These are phyloP conservation scores for Heritiera fomes DNA, from an alignment of 345 rosid genomes.

Conservation along the genomic window DNA sequence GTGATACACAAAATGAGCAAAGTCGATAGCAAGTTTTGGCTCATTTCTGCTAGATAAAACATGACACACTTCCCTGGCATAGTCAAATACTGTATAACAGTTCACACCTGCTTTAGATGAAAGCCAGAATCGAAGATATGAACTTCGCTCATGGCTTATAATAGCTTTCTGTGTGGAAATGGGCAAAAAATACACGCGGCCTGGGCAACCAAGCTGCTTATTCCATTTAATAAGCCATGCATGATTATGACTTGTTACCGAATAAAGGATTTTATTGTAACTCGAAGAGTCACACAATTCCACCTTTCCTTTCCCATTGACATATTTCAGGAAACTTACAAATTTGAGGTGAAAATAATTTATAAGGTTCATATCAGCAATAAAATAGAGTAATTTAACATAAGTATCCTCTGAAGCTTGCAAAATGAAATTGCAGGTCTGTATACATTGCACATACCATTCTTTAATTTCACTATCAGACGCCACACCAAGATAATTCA, in stretches of 20 bases:
- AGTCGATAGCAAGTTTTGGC: not conserved
- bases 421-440: not conserved
- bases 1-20: not conserved
- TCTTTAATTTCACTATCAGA: not conserved
- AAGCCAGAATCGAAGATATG: not conserved
- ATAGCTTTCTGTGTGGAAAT: not conserved
- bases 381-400: not conserved
- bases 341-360: not conserved
- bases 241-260: not conserved
- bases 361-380: not conserved
- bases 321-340: not conserved
- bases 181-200: not conserved
- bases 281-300: not conserved
- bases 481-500: not conserved
- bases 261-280: not conserved
- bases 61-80: not conserved
- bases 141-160: not conserved
- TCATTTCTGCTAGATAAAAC: not conserved
- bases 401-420: not conserved
- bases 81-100: not conserved
- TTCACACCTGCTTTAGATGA: not conserved
- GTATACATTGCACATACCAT: not conserved
- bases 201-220: not conserved
- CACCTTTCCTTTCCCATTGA: not conserved
- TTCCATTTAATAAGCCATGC: conserved; percentile 10